These are phyloP conservation scores for Emergomyces africanus DNA, from an alignment of 2,329 filamentous ascomycete species.

Conservation along the genomic window DNA sequence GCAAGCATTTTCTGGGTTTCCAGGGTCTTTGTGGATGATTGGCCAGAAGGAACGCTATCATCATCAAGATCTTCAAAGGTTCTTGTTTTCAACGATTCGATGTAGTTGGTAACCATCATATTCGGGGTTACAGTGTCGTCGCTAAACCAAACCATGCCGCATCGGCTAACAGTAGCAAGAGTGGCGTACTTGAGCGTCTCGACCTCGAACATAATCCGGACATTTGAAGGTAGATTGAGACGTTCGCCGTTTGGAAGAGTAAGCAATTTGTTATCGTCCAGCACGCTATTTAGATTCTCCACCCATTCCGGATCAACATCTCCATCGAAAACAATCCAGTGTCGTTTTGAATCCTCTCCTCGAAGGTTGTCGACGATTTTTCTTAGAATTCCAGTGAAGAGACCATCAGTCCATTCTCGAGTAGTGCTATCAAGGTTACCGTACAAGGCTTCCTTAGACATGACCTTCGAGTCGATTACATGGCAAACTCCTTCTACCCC, in stretches of 20 bases:
- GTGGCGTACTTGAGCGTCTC: constrained; percentile 97
- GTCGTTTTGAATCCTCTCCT: constrained; percentile 89
- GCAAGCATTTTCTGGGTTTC: constrained; percentile 69
- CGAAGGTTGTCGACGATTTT: constrained; percentile 99
- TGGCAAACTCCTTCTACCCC: constrained; percentile 88
- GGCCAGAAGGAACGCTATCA: constrained; percentile 64
- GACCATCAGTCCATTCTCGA: constrained; percentile 94
- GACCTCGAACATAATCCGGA: constrained; percentile 99
- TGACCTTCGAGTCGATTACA: constrained; percentile 98
- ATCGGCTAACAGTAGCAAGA: constrained; percentile 95
- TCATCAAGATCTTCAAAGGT: constrained; percentile 94
- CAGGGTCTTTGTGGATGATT: constrained; percentile 64
- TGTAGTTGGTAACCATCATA: constrained; percentile 89
- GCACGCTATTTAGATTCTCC: constrained; percentile 97
- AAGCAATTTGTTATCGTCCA: constrained; percentile 97
- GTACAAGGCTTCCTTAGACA: constrained; percentile 97
- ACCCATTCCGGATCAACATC: constrained; percentile 99
- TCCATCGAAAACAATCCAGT: constrained; percentile 99
- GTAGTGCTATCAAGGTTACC: constrained; percentile 94
- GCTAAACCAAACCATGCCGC: constrained; percentile 99
- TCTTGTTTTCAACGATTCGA: constrained; percentile 67
- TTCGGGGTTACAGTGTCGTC: constrained; percentile 87
- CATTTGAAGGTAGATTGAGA: constrained; percentile 84
- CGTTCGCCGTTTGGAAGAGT: constrained; percentile 97
- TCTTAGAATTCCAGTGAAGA: constrained; percentile 93